Conservation (phyloP, 2,329 filamentous ascomycete species). For the Xylaria sp. region DNA sequence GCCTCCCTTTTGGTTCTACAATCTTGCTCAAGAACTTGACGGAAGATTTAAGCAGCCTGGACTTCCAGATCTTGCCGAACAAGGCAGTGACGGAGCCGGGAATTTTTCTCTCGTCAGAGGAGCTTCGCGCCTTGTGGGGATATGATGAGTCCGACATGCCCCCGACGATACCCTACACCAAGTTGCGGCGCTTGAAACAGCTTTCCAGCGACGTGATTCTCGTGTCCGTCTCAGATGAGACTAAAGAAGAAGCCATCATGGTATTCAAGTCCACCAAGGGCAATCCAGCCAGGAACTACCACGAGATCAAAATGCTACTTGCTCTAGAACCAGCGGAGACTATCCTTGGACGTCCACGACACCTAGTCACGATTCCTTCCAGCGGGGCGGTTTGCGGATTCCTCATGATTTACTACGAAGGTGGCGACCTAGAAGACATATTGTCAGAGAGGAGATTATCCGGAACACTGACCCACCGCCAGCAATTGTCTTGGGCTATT, state of each 20-base stretch:
- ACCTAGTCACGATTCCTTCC: not conserved
- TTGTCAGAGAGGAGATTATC: not conserved
- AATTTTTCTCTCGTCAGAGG: not conserved
- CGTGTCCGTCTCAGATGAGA: slow-evolving; percentile 1
- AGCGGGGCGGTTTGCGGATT: not conserved
- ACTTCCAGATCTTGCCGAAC: slow-evolving; percentile 8
- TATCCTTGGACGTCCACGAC: slow-evolving; percentile 1
- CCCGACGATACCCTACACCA: not conserved
- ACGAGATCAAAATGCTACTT: slow-evolving; percentile 1
- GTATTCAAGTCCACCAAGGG: not conserved
- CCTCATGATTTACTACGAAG: not conserved
- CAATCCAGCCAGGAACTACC: not conserved
- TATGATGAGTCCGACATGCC: slow-evolving; percentile 1
- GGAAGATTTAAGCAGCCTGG: not conserved
- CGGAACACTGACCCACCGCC: not conserved
- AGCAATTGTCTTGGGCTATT: slow-evolving; percentile 2
- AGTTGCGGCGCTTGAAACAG: slow-evolving; percentile 5
- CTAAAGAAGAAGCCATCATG: slow-evolving; percentile 1
- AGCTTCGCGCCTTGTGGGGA: not conserved
- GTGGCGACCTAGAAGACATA: not conserved
- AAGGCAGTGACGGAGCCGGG: not conserved
- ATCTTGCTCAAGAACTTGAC: slow-evolving; percentile 8
- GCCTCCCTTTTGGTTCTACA: slow-evolving; percentile 9
- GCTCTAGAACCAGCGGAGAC: slow-evolving; percentile 1
- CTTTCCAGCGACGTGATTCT: slow-evolving; percentile 5